Conservation (phyloP, 2,329 filamentous ascomycete genomes). For the Diaporthe vexans region DNA sequence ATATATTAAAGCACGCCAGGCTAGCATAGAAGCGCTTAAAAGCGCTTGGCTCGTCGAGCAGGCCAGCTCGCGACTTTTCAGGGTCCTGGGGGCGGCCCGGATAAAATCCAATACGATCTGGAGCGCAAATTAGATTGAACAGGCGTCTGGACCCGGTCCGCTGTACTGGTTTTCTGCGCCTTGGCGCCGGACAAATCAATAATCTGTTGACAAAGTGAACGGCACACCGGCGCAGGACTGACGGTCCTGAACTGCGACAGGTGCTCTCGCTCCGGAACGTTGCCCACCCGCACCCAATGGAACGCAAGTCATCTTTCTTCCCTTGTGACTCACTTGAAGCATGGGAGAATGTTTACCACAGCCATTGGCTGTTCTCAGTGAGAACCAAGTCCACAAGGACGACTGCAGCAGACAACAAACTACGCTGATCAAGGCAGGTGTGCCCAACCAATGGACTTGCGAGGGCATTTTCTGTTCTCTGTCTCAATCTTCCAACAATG, state of each 20-base stretch:
- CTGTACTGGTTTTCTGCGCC: constrained; percentile 1
- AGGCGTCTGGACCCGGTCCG: constrained; percentile 11
- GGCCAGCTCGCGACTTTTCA: constrained; percentile 11
- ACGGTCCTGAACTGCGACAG: neutral
- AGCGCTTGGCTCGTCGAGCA: constrained; percentile 17
- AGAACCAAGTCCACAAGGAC: neutral
- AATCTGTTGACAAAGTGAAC: neutral
- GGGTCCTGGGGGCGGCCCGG: constrained; percentile 27
- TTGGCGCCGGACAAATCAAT: constrained; percentile 15
- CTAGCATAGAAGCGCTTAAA: constrained; percentile 31
- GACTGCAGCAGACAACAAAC: neutral
- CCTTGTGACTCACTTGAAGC: neutral
- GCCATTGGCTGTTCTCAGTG: neutral
- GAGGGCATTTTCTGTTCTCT: neutral
- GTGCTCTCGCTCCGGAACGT: neutral
- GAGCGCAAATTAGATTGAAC: constrained; percentile 21
- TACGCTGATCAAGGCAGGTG: neutral
- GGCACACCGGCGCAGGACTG: neutral
- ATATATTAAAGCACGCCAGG: constrained; percentile 27
- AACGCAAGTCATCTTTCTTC: neutral
- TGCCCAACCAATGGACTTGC: neutral
- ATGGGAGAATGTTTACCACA: neutral
- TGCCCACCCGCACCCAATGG: neutral
- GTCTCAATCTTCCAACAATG: neutral
- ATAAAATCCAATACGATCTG: constrained; percentile 24